Base-by-base conservation (phyloP, 164 flowering plant genomes). In the Houttuynia cordata region DNA sequence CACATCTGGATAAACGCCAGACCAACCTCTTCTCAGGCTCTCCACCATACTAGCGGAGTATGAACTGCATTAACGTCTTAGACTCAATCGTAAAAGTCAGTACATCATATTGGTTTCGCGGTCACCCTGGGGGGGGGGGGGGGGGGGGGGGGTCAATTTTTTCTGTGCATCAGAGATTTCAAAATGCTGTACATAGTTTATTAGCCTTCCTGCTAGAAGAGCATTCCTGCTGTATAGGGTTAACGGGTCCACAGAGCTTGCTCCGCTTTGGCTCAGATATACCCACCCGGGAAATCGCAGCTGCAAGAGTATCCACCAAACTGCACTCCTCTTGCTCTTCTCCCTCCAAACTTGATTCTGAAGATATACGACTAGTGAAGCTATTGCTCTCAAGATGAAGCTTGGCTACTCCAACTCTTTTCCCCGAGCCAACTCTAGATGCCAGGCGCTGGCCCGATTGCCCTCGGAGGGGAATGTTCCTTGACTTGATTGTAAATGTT, bases 181-280 rank as follows among this genome's bases (percentile, higher is more conserved):
- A 92, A 64, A 87, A 92, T 62, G 98, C 98, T 84, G 82, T 82
- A 79, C 98, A 92, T 42, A 92, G 93, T 60, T 74, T 81, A 30
- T 23, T 83, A 69, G 88, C 61, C 63, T 78, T 85, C 82, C 83
- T 56, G 77, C 84, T 90, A 77, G 97, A 87, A 4, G 96, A 85
- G 67, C 77, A 70, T 56, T 87, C 89, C 71, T 84, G 85, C 60
- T 79, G 80, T 14, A 87, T 82, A 5, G 91, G 86, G 62, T 75
- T 69, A 13, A 75, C 68, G 1, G 95, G 81, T 13, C 73, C 72
- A 69, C 96, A 86, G 0, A 93, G 59, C 67, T 88, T 79, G 77
- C 86, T 89, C 62, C 97, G 79, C 65, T 93, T 90, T 39, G 96
- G 87, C 63, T 82, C 96, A 0, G 97, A 87, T 66, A 93, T 86